Conservation (phyloP, 2,329 filamentous ascomycete species). For the Calycina herbarum region DNA sequence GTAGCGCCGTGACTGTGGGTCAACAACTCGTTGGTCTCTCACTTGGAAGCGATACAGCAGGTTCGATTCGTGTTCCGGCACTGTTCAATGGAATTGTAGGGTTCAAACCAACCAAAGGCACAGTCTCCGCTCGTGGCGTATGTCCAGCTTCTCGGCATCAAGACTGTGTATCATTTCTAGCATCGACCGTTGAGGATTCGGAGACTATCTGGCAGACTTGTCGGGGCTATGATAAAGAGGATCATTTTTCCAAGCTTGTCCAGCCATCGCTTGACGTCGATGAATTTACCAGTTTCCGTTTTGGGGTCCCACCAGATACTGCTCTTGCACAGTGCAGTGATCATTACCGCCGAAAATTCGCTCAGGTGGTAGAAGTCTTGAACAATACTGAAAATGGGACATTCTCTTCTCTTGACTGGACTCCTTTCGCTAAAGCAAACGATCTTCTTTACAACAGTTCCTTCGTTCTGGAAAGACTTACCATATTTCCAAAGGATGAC, state of each 20-base stretch:
- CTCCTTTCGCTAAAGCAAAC: conserved; percentile 49
- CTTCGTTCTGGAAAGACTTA: conserved; percentile 53
- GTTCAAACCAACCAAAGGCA: conserved; percentile 50
- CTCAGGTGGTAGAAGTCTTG: conserved; percentile 42
- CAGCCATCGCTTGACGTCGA: conserved; percentile 18
- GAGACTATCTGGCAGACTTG: conserved; percentile 49
- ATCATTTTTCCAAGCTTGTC: conserved; percentile 51
- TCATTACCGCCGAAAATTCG: conserved; percentile 45
- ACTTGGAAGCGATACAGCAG: conserved; percentile 54
- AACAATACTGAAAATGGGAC: conserved; percentile 38
- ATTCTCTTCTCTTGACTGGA: conserved; percentile 41
- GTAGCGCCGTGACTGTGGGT: conserved; percentile 52
- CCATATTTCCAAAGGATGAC: conserved; percentile 39
- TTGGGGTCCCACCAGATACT: conserved; percentile 48
- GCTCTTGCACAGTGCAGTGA: conserved; percentile 46
- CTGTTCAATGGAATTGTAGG: conserved; percentile 52
- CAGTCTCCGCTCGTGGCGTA: conserved; percentile 47
- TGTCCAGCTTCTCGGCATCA: conserved; percentile 53
- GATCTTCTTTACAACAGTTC: conserved; percentile 53
- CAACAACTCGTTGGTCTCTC: conserved; percentile 53
- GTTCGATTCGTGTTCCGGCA: conserved; percentile 51
- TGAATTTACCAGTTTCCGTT: conserved; percentile 31
- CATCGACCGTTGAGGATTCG: conserved; percentile 47
- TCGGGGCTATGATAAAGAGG: conserved; percentile 46
- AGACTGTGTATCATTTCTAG: conserved; percentile 53